Conservation (phyloP, 2,329 filamentous ascomycete genomes). For the Pleomassaria siparia region DNA sequence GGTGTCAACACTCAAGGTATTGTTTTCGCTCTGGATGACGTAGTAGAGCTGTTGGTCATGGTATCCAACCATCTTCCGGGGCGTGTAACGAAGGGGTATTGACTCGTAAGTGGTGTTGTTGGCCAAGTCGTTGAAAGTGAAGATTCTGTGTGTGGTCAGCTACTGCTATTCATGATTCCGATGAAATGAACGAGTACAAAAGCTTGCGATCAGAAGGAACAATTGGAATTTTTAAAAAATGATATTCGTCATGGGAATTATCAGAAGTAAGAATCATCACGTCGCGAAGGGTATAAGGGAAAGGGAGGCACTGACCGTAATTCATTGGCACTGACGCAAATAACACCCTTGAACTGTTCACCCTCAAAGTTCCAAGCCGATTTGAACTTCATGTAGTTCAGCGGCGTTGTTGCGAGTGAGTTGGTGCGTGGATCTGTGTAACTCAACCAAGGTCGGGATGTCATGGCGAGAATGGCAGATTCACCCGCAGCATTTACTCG, state of each 20-base stretch:
- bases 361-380: conserved; percentile 97
- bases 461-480: conserved; percentile 83
- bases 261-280: conserved; percentile 66
- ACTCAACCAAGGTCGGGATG: conserved; percentile 92
- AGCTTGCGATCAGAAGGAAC: conserved; percentile 84
- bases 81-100: conserved; percentile 85
- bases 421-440: conserved; percentile 87
- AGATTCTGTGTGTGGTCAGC: conserved; percentile 62
- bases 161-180: not conserved
- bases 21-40: conserved; percentile 90
- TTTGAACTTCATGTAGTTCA: conserved; percentile 85
- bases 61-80: conserved; percentile 82
- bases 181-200: conserved; percentile 3
- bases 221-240: conserved; percentile 71
- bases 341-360: conserved; percentile 92
- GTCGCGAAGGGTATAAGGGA: conserved; percentile 23
- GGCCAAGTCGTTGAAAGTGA: conserved; percentile 82
- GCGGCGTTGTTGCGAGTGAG: conserved; percentile 86
- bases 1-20: conserved; percentile 80
- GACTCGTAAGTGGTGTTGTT: conserved; percentile 85
- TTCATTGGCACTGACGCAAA: conserved; percentile 87
- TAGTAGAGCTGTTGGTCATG: conserved; percentile 90
- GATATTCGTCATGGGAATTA: conserved; percentile 48
- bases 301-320: conserved; percentile 64
- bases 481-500: conserved; percentile 85